Evolutionary conservation across 176 grass and related monocot genomes (phyloP), one percentile per base, ranked within the genome.

Genomic region (Zoysia pacifica): DNA sequence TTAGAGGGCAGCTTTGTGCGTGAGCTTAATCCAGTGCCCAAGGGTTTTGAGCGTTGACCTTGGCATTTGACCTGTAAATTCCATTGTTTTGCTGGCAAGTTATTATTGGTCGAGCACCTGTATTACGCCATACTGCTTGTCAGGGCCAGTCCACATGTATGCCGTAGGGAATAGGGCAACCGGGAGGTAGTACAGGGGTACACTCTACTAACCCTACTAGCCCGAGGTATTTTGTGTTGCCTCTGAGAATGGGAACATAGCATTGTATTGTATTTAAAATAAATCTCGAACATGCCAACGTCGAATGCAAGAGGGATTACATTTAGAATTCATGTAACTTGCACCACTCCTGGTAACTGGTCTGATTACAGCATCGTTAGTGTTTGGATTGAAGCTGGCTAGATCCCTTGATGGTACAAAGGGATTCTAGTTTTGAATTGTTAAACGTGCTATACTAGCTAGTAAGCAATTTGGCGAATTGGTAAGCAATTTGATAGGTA

Each of bases 61-160:
- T 42, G 53, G 71, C 18, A 77, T 79, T 84, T 76, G 67, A 60
- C 65, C 28, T 72, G 82, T 44, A 81, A 80, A 89, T 89, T 61
- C 15, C 54, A 63, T 51, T n/a, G 4, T 77, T 67, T 55, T 64
- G 9, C 16, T 80, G 56, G 38, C 43, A 41, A 74, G 39, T 19
- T 45, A 38, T 44, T 49, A 42, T 51, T 58, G 48, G n/a, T 16
- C 43, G 44, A 46, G 19, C 9, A 62, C 52, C 37, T 63, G 37
- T 15, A 11, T 54, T 47, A 28, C 1, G 38, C 43, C 15, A 8
- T 13, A 4, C 18, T 14, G n/a, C 65, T 48, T 54, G 54, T 48
- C 35, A 68, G 15, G 51, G 9, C 6, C 55, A 20, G 8, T 28
- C 19, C 7, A 37, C 19, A 51, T 53, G 16, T 5, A 69, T 47